phyloP scores from a whole-genome alignment of 176 grass and related monocot species.

The Hyparrhenia diplandra region DNA sequence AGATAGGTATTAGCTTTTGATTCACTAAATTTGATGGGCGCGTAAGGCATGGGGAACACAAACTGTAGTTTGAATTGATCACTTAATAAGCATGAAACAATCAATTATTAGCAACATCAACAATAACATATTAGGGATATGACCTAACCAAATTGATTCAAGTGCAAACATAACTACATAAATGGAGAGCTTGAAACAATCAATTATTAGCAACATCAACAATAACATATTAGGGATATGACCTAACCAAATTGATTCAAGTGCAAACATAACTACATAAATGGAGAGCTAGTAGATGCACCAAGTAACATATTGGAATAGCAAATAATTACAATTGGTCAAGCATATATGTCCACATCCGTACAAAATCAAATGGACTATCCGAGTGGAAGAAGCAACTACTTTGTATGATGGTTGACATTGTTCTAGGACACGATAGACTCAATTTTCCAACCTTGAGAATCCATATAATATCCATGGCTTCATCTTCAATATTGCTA shows the following conservation, averaged over 20 bases:
- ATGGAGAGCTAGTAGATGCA: background rate
- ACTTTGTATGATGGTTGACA: background rate
- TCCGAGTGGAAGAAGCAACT: slow-evolving; percentile 22
- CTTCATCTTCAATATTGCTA: slow-evolving; percentile 13
- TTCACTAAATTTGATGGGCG: no score
- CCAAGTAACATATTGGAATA: background rate
- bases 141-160: background rate
- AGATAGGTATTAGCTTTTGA: no score
- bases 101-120: background rate
- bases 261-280: background rate
- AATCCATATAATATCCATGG: slow-evolving; percentile 13
- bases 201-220: background rate
- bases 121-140: no score
- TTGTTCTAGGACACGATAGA: background rate
- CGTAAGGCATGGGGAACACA: no score
- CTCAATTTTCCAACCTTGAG: background rate
- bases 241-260: background rate
- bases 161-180: background rate
- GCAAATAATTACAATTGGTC: slow-evolving; percentile 19
- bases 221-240: no score
- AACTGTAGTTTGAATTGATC: no score
- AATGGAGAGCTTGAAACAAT: background rate
- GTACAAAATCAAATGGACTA: slow-evolving; percentile 16
- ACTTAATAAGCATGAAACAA: background rate
- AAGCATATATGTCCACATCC: slow-evolving; percentile 15